Evolutionary conservation across 2,329 filamentous ascomycete species (phyloP), one percentile per base, ranked within the genome.

Genomic region (Pseudogymnoascus sp.): DNA sequence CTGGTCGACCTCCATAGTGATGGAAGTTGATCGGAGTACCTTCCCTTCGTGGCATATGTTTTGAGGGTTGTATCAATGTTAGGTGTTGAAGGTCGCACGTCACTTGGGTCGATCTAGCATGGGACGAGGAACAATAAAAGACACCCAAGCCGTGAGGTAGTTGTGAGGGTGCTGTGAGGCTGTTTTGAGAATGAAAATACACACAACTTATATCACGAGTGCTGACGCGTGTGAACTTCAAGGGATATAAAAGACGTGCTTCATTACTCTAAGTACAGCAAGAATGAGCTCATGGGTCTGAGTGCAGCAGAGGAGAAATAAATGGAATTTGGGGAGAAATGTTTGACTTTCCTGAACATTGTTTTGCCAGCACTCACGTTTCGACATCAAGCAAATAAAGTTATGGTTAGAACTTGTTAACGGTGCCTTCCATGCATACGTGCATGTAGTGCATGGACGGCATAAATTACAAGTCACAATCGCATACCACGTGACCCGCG

Each of bases 1-100:
- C 73, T 63, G 61, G 65, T 80, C 77, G 65, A 87, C 73, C 60
- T 87, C 83, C 84, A 87, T 87, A 58, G 57, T 74, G 41, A 18
- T 39, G 60, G 22, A 37, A 11, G 11, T 30, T 50, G 30, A 30
- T 50, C 30, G 43, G 4, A 50, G 43, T 18, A 1, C 2, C 5
- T 50, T 25, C n/a, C 25, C 12, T 50, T 30, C n/a, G 25, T 32
- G 43, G 43, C 43, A 50, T 50, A 58, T 39, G 30, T 58, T 58
- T 35, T 58, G 18, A n/a, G 32, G 8, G 32, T n/a, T 35, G 30
- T 58, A 28, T 58, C 30, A 39, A 22, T 12, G 38, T 18, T 9
- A 22, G 58, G 32, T 28, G 35, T 28, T 16, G 32, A 59, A 43
- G 11, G 14, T 18, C 37, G 18, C 30, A 8, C 16, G 35, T 59